Percentiles rank a stretch among this genome's conserved stretches.
These are phyloP conservation scores for Mrakia frigida DNA, from an alignment of 768 basidiomycete species.

Conservation along the genomic window DNA sequence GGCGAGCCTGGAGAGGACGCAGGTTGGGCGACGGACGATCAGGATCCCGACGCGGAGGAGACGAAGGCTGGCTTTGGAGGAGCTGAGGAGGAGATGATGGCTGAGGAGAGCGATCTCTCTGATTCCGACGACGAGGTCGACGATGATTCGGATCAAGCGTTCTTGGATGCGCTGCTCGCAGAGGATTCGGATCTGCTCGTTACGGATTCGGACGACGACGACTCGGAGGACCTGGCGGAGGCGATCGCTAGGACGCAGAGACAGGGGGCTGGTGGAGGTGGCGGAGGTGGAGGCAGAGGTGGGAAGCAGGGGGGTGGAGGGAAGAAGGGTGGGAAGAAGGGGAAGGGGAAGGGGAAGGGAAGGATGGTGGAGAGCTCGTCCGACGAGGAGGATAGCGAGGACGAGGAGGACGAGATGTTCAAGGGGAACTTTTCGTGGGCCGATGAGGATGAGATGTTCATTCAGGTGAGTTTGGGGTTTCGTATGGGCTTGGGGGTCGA, in stretches of 20 bases:
- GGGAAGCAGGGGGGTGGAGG: background rate
- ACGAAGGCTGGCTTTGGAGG: conserved; percentile 13
- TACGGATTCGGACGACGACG: conserved; percentile 30
- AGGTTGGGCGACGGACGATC: conserved; percentile 32
- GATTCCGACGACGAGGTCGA: background rate
- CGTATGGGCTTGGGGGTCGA: background rate
- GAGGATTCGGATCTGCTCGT: conserved; percentile 17
- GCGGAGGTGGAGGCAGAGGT: background rate
- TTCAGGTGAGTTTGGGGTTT: conserved; percentile 50
- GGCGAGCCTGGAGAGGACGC: conserved; percentile 16
- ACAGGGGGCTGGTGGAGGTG: background rate
- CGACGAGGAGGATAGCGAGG: conserved; percentile 31
- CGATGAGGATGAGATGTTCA: conserved; percentile 58
- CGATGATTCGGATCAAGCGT: conserved; percentile 30
- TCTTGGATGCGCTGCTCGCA: conserved; percentile 27
- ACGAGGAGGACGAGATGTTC: conserved; percentile 39
- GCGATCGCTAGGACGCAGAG: conserved; percentile 27
- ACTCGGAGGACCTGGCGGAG: conserved; percentile 36
- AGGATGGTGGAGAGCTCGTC: conserved; percentile 5
- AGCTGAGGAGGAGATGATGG: conserved; percentile 29
- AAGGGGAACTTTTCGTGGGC: conserved; percentile 46
- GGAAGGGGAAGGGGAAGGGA: conserved; percentile 12
- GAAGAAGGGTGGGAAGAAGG: conserved; percentile 4
- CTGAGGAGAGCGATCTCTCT: conserved; percentile 13
- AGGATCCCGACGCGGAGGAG: conserved; percentile 26